A percentile compares a stretch with the other conserved stretches of the same genome.
phyloP scores from a whole-genome alignment of 1,139 yeast species.

The Suhomyces kunorum region DNA sequence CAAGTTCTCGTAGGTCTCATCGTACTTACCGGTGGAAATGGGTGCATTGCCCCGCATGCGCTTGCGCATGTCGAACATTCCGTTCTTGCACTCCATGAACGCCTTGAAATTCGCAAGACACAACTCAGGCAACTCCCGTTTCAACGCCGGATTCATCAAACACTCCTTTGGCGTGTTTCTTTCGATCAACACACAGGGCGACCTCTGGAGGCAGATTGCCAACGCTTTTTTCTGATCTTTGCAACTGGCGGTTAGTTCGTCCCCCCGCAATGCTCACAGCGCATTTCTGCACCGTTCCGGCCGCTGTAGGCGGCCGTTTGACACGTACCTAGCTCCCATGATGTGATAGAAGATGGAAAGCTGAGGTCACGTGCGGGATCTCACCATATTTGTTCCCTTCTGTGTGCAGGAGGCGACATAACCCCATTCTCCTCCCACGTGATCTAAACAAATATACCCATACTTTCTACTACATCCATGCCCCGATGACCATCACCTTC shows the following conservation, averaged over 20 bases:
- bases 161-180: slow-evolving; percentile 90
- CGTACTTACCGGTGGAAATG: slow-evolving; percentile 86
- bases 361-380: slow-evolving; percentile 51
- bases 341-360: slow-evolving; percentile 25
- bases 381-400: too few relatives aligned
- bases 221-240: slow-evolving; percentile 90
- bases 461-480: background rate
- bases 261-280: background rate
- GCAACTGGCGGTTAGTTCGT: slow-evolving; percentile 57
- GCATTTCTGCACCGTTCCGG: background rate
- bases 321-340: slow-evolving; percentile 39
- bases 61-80: slow-evolving; percentile 85
- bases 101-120: slow-evolving; percentile 84
- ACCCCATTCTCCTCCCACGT: slow-evolving; percentile 1
- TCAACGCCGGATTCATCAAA: slow-evolving; percentile 74
- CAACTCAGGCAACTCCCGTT: slow-evolving; percentile 78
- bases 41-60: slow-evolving; percentile 95
- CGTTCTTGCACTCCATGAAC: slow-evolving; percentile 84
- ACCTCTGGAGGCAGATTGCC: slow-evolving; percentile 91
- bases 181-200: slow-evolving; percentile 92
- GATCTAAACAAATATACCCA: too few relatives aligned
- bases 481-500: slow-evolving; percentile 62
- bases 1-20: slow-evolving; percentile 77
- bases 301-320: background rate
- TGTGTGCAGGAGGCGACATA: too few relatives aligned